Evolutionary conservation across 352 stramenopile species (phyloP).

Genomic region (Phytophthora brassicae): DNA sequence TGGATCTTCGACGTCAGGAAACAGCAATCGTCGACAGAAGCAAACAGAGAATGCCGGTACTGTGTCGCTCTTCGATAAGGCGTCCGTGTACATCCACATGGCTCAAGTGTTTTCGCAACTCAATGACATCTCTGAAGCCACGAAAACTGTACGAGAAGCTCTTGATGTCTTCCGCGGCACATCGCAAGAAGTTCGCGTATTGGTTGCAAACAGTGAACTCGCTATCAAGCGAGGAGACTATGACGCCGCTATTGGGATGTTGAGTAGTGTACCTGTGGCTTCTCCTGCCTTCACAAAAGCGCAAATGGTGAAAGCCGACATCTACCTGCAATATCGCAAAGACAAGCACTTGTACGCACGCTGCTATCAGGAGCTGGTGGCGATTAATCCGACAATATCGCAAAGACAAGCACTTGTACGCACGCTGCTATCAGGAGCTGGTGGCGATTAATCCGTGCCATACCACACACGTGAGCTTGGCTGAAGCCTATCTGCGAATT

Average conservation of each 20-base stretch:
- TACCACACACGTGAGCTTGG: conserved; percentile 82
- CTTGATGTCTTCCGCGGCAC: conserved; percentile 78
- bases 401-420: conserved; percentile 91
- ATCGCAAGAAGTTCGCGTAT: conserved; percentile 87
- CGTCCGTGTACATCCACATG: conserved; percentile 88
- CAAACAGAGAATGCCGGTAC: conserved; percentile 16
- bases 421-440: conserved; percentile 89
- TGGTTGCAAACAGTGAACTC: conserved; percentile 91
- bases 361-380: conserved; percentile 90
- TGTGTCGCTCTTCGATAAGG: conserved; percentile 80
- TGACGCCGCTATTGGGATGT: conserved; percentile 87
- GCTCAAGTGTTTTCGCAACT: conserved; percentile 79
- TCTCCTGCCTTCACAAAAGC: conserved; percentile 85
- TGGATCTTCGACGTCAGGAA: conserved; percentile 3
- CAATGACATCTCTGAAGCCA: conserved; percentile 71
- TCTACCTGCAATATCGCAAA: conserved; percentile 91
- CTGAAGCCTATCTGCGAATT: conserved; percentile 92
- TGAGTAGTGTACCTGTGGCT: conserved; percentile 79
- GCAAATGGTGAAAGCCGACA: conserved; percentile 93
- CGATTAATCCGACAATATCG: conserved; percentile 71
- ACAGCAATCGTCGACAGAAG: conserved; percentile 18
- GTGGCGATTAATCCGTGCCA: conserved; percentile 77
- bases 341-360: conserved; percentile 90
- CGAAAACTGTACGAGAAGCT: conserved; percentile 63
- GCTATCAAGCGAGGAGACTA: conserved; percentile 90